Conservation (phyloP, 805 yeast species). For the Clavispora phyllophila region DNA sequence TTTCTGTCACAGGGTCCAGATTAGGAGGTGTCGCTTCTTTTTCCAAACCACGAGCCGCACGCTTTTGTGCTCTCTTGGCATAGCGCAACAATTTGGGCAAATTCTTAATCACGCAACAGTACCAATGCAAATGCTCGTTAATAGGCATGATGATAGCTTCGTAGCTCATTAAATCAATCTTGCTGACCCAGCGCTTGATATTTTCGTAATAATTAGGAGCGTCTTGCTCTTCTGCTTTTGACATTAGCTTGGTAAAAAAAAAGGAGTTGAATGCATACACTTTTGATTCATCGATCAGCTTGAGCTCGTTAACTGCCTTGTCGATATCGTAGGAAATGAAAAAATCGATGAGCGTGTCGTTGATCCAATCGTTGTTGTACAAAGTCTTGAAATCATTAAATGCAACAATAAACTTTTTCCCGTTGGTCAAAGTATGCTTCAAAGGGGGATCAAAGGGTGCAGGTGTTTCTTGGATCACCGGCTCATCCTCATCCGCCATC, state of each 20-base stretch:
- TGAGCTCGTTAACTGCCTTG: conserved; percentile 19
- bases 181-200: conserved; percentile 74
- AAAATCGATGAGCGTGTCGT: conserved; percentile 84
- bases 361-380: conserved; percentile 79
- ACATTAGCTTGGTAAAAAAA: conserved; percentile 63
- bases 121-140: conserved; percentile 83
- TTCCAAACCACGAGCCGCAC: not conserved
- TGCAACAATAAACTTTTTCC: conserved; percentile 50
- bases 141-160: conserved; percentile 73
- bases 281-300: conserved; percentile 27
- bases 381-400: conserved; percentile 75
- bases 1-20: conserved; percentile 23
- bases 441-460: conserved; percentile 43
- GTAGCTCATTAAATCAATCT: conserved; percentile 52
- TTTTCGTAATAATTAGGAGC: conserved; percentile 47
- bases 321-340: conserved; percentile 60
- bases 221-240: conserved; percentile 18
- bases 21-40: conserved; percentile 1
- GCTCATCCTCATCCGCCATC: conserved; percentile 1
- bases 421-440: conserved; percentile 48
- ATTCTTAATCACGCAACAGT: conserved; percentile 65
- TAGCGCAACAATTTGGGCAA: conserved; percentile 29
- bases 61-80: conserved; percentile 1
- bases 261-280: conserved; percentile 73
- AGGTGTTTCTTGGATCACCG: conserved; percentile 21